These are phyloP conservation scores for Leishmania mexicana DNA, from an alignment of 208 protist genomes.

Conservation along the genomic window DNA sequence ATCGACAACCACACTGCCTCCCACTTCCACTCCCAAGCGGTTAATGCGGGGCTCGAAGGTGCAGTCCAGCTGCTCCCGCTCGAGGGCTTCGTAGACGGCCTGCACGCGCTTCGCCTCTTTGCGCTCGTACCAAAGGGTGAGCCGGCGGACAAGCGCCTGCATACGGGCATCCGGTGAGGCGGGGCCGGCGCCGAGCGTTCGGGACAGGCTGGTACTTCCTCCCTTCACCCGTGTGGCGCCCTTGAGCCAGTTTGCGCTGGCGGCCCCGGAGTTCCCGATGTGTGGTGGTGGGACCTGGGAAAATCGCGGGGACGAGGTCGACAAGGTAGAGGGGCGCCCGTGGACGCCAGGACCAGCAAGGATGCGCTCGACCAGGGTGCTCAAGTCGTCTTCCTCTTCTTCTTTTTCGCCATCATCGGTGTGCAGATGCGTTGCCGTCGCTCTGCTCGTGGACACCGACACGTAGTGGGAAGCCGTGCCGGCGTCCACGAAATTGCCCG, in stretches of 20 bases:
- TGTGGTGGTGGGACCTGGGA: neutral
- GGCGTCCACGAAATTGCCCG: neutral
- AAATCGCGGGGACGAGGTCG: neutral
- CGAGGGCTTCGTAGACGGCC: conserved; percentile 58
- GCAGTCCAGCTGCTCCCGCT: conserved; percentile 53
- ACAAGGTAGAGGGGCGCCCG: neutral
- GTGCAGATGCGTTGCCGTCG: neutral
- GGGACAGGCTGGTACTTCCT: neutral
- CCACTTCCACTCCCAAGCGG: conserved; percentile 11
- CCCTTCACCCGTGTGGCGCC: conserved; percentile 4
- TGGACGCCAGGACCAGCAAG: conserved; percentile 8
- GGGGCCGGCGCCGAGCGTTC: neutral
- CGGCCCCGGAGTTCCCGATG: neutral
- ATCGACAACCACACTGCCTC: neutral
- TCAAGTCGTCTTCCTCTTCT: conserved; percentile 18
- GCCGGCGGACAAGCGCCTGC: conserved; percentile 41
- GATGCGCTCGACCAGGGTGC: conserved; percentile 26
- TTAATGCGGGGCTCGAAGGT: conserved; percentile 51
- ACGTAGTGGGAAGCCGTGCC: neutral
- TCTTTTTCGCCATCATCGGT: neutral
- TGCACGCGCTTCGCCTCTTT: conserved; percentile 62
- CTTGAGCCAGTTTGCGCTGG: neutral
- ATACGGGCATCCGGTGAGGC: neutral
- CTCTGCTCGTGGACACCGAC: neutral
- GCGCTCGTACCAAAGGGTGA: conserved; percentile 63